These are phyloP conservation scores for Chrysochromulina tobinii DNA, from an alignment of 78 protist species.

Conservation along the genomic window DNA sequence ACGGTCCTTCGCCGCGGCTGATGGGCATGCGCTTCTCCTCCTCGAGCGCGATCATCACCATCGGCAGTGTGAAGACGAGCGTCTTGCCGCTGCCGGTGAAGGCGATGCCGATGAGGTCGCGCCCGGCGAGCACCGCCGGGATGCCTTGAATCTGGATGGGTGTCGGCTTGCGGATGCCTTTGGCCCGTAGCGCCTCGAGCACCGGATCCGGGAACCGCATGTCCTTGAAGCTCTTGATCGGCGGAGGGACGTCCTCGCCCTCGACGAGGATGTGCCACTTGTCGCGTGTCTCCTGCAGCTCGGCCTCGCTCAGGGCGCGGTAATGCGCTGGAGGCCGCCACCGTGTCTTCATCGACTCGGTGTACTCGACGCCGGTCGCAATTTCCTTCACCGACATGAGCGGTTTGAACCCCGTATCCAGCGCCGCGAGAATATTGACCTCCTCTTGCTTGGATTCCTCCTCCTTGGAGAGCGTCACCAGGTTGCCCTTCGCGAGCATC, in stretches of 20 bases:
- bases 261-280: constrained; percentile 76
- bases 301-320: constrained; percentile 31
- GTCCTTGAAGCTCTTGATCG: constrained; percentile 72
- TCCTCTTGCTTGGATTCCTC: neutral
- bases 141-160: constrained; percentile 95
- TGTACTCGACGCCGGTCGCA: constrained; percentile 55
- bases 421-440: neutral
- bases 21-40: constrained; percentile 80
- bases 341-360: constrained; percentile 41
- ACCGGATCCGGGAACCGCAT: constrained; percentile 90
- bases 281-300: constrained; percentile 51
- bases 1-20: constrained; percentile 80
- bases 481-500: neutral
- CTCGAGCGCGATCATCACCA: constrained; percentile 82
- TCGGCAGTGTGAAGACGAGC: constrained; percentile 90
- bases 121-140: constrained; percentile 71
- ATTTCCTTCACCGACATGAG: constrained; percentile 42
- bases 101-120: constrained; percentile 98
- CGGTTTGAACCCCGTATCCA: neutral
- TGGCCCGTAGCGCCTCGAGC: constrained; percentile 43
- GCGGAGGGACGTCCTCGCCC: constrained; percentile 89
- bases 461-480: neutral
- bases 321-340: constrained; percentile 62
- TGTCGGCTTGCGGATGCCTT: constrained; percentile 88
- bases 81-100: constrained; percentile 98